Evolutionary conservation across 768 basidiomycete species (phyloP), one percentile per base, ranked within the genome.

Genomic region (Pisolithus albus): DNA sequence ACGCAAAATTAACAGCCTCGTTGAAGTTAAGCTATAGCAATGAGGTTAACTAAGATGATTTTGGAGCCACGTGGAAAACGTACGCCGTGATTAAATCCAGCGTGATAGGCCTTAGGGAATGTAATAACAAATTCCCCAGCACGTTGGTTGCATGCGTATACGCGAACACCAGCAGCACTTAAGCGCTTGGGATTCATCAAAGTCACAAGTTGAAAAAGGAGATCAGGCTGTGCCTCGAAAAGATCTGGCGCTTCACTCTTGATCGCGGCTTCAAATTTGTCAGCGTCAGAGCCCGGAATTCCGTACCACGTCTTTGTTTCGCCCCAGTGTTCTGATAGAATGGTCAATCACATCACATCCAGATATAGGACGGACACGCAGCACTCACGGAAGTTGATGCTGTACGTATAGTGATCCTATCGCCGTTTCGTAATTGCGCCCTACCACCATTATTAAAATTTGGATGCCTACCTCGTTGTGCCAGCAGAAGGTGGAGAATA

Each of bases 281-380:
- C 91, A 24, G 94, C 93, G 60, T 96, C 90, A 46, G 83, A 81
- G n/a, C 89, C 95, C 7, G 96, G 95, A 40, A 98, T 88, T 46
- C 94, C 94, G 69, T 99, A 99, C 96, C 96, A 99, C 0, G 95
- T 99, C 75, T 99, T 99, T 32, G 95, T 95, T 66, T 96, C 95
- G 26, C 96, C 96, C 91, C 92, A 97, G 66, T 97, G 93, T 88
- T 95, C 92, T 94, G 57, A 28, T 57, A 54, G 52, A 56, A 44
- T 49, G 53, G 65, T 57, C 62, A 63, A 61, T 63, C 55, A 62
- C 55, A 16, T 61, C 57, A 53, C 55, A 37, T 24, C 46, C 42
- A 57, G 52, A 58, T 51, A 61, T 50, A 47, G 53, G 57, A 34
- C 40, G 46, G 52, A 50, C n/a, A 49, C 47, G 54, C 54, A 57